phyloP scores from a whole-genome alignment of 1,139 yeast species.

The Pichia sp. region DNA sequence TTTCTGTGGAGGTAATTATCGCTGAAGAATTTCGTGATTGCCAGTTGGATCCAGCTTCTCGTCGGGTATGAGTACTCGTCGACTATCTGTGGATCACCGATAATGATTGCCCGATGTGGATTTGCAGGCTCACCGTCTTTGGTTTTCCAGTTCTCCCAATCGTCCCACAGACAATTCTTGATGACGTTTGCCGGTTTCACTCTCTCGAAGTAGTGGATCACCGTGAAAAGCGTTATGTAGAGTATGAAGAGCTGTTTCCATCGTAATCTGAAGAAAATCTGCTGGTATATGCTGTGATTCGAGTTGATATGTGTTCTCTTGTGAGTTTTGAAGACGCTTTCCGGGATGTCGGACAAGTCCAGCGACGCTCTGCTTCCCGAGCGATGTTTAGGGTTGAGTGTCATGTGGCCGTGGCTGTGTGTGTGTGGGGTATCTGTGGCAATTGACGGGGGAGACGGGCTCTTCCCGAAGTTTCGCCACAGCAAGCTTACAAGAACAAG shows the following conservation, averaged over 20 bases:
- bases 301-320: background rate
- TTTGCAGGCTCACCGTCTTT: slow-evolving; percentile 38
- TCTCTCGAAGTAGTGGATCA: slow-evolving; percentile 62
- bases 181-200: slow-evolving; percentile 50
- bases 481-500: no score
- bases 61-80: slow-evolving; percentile 63
- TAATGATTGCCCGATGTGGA: slow-evolving; percentile 64
- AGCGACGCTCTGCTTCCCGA: background rate
- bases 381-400: slow-evolving; percentile 10
- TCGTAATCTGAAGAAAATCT: slow-evolving; percentile 13
- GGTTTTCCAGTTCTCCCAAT: slow-evolving; percentile 62
- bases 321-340: background rate
- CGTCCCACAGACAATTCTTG: slow-evolving; percentile 56
- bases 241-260: slow-evolving; percentile 27
- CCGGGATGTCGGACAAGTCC: slow-evolving; percentile 6
- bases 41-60: slow-evolving; percentile 46
- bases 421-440: no score
- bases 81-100: slow-evolving; percentile 66
- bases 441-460: no score
- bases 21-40: slow-evolving; percentile 45
- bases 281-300: background rate
- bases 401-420: background rate
- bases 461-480: no score
- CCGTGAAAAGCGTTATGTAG: slow-evolving; percentile 44
- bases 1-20: slow-evolving; percentile 83